These are phyloP conservation scores for Saururus chinensis DNA, from an alignment of 164 flowering plant species.

Conservation along the genomic window DNA sequence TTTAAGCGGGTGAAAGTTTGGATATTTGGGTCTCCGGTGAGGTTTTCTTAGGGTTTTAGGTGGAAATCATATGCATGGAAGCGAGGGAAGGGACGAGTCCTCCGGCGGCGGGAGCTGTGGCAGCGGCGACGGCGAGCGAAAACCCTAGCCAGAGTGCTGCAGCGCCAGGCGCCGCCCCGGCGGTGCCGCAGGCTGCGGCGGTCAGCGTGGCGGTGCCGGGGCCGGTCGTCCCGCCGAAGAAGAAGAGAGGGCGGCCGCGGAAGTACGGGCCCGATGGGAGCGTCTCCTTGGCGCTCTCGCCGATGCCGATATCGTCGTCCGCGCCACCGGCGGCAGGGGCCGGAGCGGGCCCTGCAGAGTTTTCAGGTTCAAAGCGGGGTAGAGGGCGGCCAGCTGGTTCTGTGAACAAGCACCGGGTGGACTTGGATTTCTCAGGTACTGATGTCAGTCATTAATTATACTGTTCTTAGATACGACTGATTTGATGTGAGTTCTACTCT, in stretches of 20 bases:
- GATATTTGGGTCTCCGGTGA: too few relatives aligned
- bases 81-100: conserved; percentile 36
- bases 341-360: conserved; percentile 51
- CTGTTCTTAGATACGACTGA: background rate
- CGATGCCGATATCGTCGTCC: conserved; percentile 71
- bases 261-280: conserved; percentile 71
- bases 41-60: conserved; percentile 11
- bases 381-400: conserved; percentile 59
- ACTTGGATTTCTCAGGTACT: conserved; percentile 7
- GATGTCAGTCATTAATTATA: background rate
- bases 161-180: conserved; percentile 19
- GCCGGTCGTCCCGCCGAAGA: conserved; percentile 31
- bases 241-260: conserved; percentile 95
- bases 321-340: conserved; percentile 36
- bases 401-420: conserved; percentile 24
- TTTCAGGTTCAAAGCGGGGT: conserved; percentile 53
- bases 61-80: conserved; percentile 34
- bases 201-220: conserved; percentile 13
- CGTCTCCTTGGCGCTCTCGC: conserved; percentile 49
- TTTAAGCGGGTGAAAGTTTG: background rate
- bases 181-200: conserved; percentile 8
- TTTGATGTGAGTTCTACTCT: background rate
- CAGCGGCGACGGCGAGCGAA: conserved; percentile 26
- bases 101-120: conserved; percentile 44
- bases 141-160: conserved; percentile 30